Conservation (phyloP, 2,329 filamentous ascomycete genomes). For the Aureobasidium uvarum region DNA sequence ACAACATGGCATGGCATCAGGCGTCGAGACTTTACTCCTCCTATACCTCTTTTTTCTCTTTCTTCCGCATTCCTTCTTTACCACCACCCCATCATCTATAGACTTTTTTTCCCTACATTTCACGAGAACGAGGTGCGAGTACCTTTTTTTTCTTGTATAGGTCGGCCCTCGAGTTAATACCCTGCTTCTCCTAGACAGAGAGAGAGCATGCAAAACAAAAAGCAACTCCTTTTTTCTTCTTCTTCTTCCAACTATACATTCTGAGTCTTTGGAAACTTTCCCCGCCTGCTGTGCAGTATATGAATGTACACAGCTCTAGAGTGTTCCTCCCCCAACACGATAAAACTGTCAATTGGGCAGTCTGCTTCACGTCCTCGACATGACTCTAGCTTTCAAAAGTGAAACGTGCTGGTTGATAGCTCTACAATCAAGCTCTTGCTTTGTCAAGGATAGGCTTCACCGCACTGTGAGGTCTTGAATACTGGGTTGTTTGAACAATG, state of each 20-base stretch:
- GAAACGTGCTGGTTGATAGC: background rate
- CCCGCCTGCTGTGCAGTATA: too few species aligned
- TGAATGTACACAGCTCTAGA: too few species aligned
- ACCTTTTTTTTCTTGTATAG: background rate
- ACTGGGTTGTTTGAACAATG: background rate
- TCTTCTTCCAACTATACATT: too few species aligned
- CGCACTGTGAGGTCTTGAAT: background rate
- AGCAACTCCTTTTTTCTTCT: constrained; percentile 1
- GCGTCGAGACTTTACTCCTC: constrained; percentile 12
- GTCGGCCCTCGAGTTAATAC: constrained; percentile 5
- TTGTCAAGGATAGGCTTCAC: too few species aligned
- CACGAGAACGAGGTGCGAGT: background rate
- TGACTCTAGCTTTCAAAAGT: too few species aligned
- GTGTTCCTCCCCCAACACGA: too few species aligned
- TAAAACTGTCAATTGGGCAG: too few species aligned
- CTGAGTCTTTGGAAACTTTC: background rate
- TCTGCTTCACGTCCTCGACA: too few species aligned
- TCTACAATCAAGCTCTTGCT: too few species aligned
- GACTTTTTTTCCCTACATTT: background rate
- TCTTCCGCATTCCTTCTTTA: background rate
- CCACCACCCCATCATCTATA: constrained; percentile 2
- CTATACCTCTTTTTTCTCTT: background rate
- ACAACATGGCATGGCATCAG: constrained; percentile 9
- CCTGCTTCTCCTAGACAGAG: background rate
- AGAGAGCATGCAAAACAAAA: constrained; percentile 18